Evolutionary conservation across 768 basidiomycete species (phyloP), one percentile per base, ranked within the genome.

Genomic region (Rhodosporidiobolus sp.): DNA sequence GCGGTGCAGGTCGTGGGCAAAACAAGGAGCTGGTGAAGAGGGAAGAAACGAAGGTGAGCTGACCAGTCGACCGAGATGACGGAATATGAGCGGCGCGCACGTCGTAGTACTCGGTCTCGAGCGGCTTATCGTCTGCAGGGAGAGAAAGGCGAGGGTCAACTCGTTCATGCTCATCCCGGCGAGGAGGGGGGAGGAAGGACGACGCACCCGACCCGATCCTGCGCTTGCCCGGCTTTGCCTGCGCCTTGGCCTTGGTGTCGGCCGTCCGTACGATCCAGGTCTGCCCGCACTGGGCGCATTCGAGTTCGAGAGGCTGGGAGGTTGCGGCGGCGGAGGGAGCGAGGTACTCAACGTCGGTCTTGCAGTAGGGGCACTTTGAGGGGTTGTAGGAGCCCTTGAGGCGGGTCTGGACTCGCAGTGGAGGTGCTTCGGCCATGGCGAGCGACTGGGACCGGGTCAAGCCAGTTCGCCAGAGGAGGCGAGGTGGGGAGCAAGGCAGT

Each of bases 31-130:
- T 65, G 50, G 12, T 8, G 16, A 26, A 64, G 34, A 46, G 10
- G 50, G 3, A 20, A n/a, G 4, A 26, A 50, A 26, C 26, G 17
- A 34, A 10, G 1, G 9, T 38, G 26, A 43, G 19, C 30, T 16
- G n/a, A 7, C 3, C 26, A 30, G 4, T 17, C 26, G 6, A 30
- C 24, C 4, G 26, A 1, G 24, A 32, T 14, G 26, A 30, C 24
- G 35, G 30, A 5, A 8, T 12, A 19, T n/a, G 43, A 34, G 6
- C 8, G 11, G 16, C 38, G 17, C 73, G 35, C 60, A 90, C 84
- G 79, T 95, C 92, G 78, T 94, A 95, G 81, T 94, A 94, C n/a
- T 85, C 88, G 1, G 90, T 93, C 79, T 95, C 92, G 49, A 95
- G 83, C 11, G 92, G 93, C 65, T 87, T 85, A 72, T 92, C 91